Base-by-base conservation (phyloP, 2,329 filamentous ascomycete species). In the Aurifilum marmelostoma region DNA sequence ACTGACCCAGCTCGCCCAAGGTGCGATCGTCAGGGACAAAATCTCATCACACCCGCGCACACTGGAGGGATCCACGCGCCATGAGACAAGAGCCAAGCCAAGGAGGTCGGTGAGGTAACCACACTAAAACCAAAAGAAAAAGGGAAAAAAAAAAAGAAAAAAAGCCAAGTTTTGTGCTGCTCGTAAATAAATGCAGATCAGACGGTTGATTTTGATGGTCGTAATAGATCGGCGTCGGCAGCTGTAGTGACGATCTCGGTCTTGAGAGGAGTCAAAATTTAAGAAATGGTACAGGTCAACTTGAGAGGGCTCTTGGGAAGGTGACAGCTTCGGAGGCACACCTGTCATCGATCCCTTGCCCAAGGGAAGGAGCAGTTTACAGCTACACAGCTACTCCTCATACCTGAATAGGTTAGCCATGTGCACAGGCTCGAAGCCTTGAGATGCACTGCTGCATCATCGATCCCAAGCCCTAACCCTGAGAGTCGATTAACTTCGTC, bases 21-120 rank as follows among this genome's bases (percentile, higher is more conserved):
- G 21, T 9, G 59, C 14, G 61, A 63, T 63, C 39, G 61, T 63
- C 61, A 63, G 61, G 61, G 39, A 47, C 61, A 27, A 29, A 27
- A 50, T 63, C 61, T 63, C 61, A 41, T 63, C 41, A 63, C 61
- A 21, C 41, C 27, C 16, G 29, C 16, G 61, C 39, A 32, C 47
- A 29, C 34, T 43, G 39, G 27, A 18, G 24, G 39, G 16, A 63
- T 27, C 59, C 34, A 34, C 16, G 18, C 8, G 11, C 9, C 3
- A 3, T 43, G 18, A 8, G 12, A 18, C 34, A 16, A 8, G 34
- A 54, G 27, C 32, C 52, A 9, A 29, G 27, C 18, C 52, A 27
- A 29, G 7, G 52, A 56, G 52, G 24, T 18, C 52, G 52, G 18
- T 18, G 52, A 56, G 52, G 24, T 18, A 8, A 27, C 24, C 14